These are phyloP conservation scores for Flaveria brownii DNA, from an alignment of 129 eudicot species.

Conservation along the genomic window DNA sequence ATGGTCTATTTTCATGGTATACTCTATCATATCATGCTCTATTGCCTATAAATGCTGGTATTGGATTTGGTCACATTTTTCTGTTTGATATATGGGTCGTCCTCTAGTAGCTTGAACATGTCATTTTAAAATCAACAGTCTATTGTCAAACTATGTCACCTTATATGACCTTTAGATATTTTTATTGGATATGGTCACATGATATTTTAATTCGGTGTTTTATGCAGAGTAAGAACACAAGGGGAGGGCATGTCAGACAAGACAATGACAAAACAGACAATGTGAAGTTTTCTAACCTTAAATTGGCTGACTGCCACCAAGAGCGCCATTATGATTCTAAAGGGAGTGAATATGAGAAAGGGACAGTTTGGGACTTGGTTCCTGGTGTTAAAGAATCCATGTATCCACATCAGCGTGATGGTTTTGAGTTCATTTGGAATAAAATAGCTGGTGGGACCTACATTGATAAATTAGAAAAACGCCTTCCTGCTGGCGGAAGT, in stretches of 20 bases:
- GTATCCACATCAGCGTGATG: constrained; percentile 83
- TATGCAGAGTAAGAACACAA: constrained; percentile 36
- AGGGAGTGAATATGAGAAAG: constrained; percentile 19
- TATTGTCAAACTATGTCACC: not conserved
- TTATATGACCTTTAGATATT: not conserved
- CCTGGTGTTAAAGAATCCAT: constrained; percentile 50
- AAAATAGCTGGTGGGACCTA: constrained; percentile 60
- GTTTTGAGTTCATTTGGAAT: constrained; percentile 70
- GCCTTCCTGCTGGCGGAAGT: constrained; percentile 30
- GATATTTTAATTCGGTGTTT: constrained; percentile 17
- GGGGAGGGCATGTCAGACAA: constrained; percentile 35
- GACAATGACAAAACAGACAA: constrained; percentile 23
- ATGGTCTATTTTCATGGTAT: not conserved
- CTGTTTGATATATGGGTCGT: not conserved
- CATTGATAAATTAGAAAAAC: constrained; percentile 41
- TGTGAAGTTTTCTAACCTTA: constrained; percentile 21
- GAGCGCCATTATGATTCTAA: constrained; percentile 17
- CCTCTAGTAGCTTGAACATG: not conserved
- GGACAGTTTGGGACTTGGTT: constrained; percentile 62
- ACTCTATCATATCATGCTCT: not conserved
- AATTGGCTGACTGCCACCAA: constrained; percentile 14
- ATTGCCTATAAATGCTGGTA: too few relatives aligned
- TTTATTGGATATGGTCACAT: not conserved
- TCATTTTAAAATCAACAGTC: not conserved
- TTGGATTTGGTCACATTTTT: not conserved